A percentile compares a stretch with the other conserved stretches of the same genome.
These are phyloP conservation scores for Diatrype stigma DNA, from an alignment of 2,329 filamentous ascomycete species.

Conservation along the genomic window DNA sequence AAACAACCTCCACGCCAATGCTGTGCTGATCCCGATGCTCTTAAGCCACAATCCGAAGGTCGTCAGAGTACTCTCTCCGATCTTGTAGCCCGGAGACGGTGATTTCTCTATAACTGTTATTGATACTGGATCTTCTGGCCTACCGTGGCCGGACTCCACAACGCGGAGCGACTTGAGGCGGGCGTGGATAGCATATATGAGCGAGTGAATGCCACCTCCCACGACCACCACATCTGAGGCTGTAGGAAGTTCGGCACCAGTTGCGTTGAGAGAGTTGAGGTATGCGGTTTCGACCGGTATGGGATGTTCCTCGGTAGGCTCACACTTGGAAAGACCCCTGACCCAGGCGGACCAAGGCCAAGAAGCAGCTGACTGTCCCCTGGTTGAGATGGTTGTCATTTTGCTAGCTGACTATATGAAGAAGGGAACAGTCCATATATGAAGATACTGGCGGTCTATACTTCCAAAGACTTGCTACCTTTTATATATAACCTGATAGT, in stretches of 20 bases:
- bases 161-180: conserved; percentile 6
- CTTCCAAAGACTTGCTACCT: too few species aligned
- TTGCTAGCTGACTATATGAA: neutral
- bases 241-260: conserved; percentile 6
- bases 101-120: conserved; percentile 17
- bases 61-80: conserved; percentile 21
- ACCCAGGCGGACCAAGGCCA: too few species aligned
- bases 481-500: too few species aligned
- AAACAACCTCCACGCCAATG: conserved; percentile 15
- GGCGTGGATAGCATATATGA: conserved; percentile 21
- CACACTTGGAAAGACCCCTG: too few species aligned
- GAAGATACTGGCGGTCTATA: too few species aligned
- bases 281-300: too few species aligned
- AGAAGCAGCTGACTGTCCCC: too few species aligned
- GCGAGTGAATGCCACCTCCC: conserved; percentile 18
- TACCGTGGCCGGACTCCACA: neutral
- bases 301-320: too few species aligned
- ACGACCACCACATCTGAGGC: conserved; percentile 19
- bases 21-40: conserved; percentile 10
- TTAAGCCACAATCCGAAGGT: conserved; percentile 18
- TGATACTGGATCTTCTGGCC: neutral
- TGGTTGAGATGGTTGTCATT: too few species aligned
- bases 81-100: conserved; percentile 18
- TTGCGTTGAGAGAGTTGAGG: conserved; percentile 15
- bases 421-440: too few species aligned